A percentile compares a stretch with the other conserved stretches of the same genome.
Evolutionary conservation across 2,329 filamentous ascomycete species (phyloP).

Genomic region (Helicocarpus griseus): DNA sequence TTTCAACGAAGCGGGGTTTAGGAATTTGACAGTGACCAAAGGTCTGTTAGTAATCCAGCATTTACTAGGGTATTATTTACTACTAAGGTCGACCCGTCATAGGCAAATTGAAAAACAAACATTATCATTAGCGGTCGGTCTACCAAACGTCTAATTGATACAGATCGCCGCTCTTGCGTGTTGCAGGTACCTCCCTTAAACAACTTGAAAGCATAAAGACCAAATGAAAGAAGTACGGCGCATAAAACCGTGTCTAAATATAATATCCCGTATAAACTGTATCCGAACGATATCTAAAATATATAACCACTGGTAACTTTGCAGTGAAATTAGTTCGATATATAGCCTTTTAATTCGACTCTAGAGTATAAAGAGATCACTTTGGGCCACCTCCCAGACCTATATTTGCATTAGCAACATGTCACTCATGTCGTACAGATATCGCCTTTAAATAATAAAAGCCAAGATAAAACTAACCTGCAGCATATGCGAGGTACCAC

Average conservation of each 20-base stretch:
- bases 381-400: conserved; percentile 12
- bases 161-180: too few relatives aligned
- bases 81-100: too few relatives aligned
- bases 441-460: background rate
- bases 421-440: background rate
- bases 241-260: background rate
- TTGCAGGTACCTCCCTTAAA: too few relatives aligned
- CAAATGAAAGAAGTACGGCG: background rate
- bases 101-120: too few relatives aligned
- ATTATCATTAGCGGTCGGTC: too few relatives aligned
- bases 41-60: too few relatives aligned
- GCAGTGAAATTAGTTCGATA: too few relatives aligned
- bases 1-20: too few relatives aligned
- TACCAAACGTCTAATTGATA: too few relatives aligned
- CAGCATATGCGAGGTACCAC: conserved; percentile 75
- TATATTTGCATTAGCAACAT: conserved; percentile 4
- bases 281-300: background rate
- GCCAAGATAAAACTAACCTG: conserved; percentile 42
- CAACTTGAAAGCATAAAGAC: background rate
- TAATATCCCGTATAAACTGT: background rate
- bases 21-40: too few relatives aligned
- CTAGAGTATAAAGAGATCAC: background rate
- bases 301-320: background rate
- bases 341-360: background rate
- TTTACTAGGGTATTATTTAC: too few relatives aligned